Conservation (phyloP, 2,329 filamentous ascomycete species). For the Phyllachora maydis region DNA sequence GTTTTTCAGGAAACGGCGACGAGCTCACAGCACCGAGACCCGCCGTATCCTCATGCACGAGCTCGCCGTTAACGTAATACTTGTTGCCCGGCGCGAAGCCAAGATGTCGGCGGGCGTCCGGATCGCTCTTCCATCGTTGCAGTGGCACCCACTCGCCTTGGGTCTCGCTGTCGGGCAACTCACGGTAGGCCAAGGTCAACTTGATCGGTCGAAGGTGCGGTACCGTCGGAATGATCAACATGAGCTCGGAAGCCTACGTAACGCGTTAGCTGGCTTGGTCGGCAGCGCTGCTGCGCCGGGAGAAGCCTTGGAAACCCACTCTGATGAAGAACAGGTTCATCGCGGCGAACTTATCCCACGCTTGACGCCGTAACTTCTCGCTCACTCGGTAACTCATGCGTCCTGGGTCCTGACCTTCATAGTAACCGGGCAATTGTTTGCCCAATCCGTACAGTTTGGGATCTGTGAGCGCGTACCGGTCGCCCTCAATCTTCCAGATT, state of each 20-base stretch:
- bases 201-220: constrained; percentile 35
- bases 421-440: constrained; percentile 28
- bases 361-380: constrained; percentile 24
- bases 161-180: constrained; percentile 30
- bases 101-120: constrained; percentile 26
- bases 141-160: constrained; percentile 18
- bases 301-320: constrained; percentile 23
- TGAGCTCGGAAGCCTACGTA: constrained; percentile 35
- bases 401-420: constrained; percentile 22
- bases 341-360: constrained; percentile 29
- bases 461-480: constrained; percentile 31
- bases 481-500: constrained; percentile 37
- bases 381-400: constrained; percentile 19
- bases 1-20: constrained; percentile 30
- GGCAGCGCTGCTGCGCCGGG: too few relatives aligned
- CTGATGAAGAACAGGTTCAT: constrained; percentile 49
- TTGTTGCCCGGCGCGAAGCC: constrained; percentile 34
- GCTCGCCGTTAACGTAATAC: constrained; percentile 33
- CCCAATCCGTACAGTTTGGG: constrained; percentile 29
- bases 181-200: constrained; percentile 36
- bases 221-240: constrained; percentile 33
- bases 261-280: constrained; percentile 4
- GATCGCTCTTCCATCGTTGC: constrained; percentile 38
- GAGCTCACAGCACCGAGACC: constrained; percentile 24
- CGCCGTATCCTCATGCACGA: constrained; percentile 29